phyloP scores from a whole-genome alignment of 2,329 filamentous ascomycete genomes.

The Talaromyces sp. region DNA sequence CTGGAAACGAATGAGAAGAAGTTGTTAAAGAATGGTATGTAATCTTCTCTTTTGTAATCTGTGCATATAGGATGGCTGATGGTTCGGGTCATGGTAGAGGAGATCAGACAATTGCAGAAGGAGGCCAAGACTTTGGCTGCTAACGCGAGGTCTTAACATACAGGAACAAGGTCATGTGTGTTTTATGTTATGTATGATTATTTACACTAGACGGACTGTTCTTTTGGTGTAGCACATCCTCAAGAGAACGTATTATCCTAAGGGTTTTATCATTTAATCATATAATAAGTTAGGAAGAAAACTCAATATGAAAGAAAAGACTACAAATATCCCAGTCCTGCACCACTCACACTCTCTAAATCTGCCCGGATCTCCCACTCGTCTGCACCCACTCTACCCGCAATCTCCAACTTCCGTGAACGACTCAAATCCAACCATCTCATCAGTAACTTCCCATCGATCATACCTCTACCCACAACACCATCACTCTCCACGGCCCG shows the following conservation, averaged over 20 bases:
- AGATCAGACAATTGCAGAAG: conserved; percentile 35
- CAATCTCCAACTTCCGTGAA: conserved; percentile 67
- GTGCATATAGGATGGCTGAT: conserved; percentile 5
- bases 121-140: conserved; percentile 35
- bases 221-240: neutral
- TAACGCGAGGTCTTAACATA: conserved; percentile 7
- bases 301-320: conserved; percentile 6
- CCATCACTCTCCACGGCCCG: conserved; percentile 55
- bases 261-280: neutral
- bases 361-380: conserved; percentile 67
- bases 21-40: conserved; percentile 40
- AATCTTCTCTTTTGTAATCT: neutral
- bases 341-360: conserved; percentile 62
- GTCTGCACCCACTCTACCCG: conserved; percentile 66
- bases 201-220: neutral
- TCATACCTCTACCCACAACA: conserved; percentile 57
- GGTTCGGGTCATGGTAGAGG: conserved; percentile 25
- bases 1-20: conserved; percentile 46
- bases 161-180: neutral
- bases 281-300: neutral
- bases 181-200: conserved; percentile 13
- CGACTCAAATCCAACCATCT: conserved; percentile 73
- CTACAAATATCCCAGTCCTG: conserved; percentile 53
- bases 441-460: conserved; percentile 73
- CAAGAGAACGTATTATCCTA: neutral